phyloP scores from a whole-genome alignment of 2,329 filamentous ascomycete species.

The Aspergillus felis region DNA sequence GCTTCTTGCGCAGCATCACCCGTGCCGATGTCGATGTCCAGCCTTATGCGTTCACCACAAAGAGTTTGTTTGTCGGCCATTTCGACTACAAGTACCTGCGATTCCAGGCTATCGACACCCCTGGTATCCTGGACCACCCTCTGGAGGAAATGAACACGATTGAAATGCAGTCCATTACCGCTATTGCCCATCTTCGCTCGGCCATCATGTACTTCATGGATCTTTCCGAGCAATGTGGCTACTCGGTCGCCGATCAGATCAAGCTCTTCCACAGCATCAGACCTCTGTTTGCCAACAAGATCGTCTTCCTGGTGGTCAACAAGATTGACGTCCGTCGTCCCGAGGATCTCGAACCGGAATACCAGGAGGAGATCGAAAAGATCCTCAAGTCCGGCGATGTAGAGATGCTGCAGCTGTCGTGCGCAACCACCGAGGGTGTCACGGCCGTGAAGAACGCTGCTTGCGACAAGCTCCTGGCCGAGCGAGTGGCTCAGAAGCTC shows the following conservation, averaged over 20 bases:
- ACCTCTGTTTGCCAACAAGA: slow-evolving; percentile 93
- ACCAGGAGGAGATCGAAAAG: slow-evolving; percentile 71
- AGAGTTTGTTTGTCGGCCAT: slow-evolving; percentile 94
- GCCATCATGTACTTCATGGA: slow-evolving; percentile 99
- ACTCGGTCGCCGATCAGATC: slow-evolving; percentile 88
- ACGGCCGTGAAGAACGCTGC: slow-evolving; percentile 93
- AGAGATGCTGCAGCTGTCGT: slow-evolving; percentile 88
- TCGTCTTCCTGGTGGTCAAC: slow-evolving; percentile 96
- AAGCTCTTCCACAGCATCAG: slow-evolving; percentile 95
- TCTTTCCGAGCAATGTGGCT: slow-evolving; percentile 92
- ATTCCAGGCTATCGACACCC: slow-evolving; percentile 93
- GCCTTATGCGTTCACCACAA: slow-evolving; percentile 97
- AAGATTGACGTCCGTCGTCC: slow-evolving; percentile 92
- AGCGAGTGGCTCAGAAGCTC: slow-evolving; percentile 91
- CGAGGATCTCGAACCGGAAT: slow-evolving; percentile 77
- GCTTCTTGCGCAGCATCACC: slow-evolving; percentile 87
- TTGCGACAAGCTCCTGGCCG: slow-evolving; percentile 87
- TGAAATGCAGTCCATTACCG: slow-evolving; percentile 98
- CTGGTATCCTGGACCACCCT: slow-evolving; percentile 96
- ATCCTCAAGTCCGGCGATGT: slow-evolving; percentile 85
- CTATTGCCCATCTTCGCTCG: slow-evolving; percentile 91
- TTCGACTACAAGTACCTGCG: slow-evolving; percentile 94
- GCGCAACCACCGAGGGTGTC: slow-evolving; percentile 90
- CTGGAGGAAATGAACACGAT: slow-evolving; percentile 99
- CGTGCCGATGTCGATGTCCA: slow-evolving; percentile 95